phyloP scores from a whole-genome alignment of 116 monocot genomes.

The Phalaenopsis hybrid region DNA sequence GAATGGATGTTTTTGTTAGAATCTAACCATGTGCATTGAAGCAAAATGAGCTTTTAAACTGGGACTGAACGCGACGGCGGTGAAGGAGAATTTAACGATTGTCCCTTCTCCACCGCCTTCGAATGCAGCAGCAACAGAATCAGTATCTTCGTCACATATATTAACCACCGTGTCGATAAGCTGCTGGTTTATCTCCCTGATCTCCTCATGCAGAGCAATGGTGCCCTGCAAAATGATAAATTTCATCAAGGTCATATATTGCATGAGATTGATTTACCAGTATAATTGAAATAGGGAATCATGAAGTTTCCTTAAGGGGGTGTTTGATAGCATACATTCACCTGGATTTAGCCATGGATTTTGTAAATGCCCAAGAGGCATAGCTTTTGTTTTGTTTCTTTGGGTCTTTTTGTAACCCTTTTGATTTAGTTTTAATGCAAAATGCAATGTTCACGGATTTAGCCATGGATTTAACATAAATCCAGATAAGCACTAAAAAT shows the following conservation, averaged over 20 bases:
- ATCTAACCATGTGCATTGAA: slow-evolving; percentile 47
- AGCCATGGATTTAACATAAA: too few species aligned
- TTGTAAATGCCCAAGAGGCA: too few species aligned
- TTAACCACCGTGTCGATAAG: slow-evolving; percentile 62
- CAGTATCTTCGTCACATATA: slow-evolving; percentile 42
- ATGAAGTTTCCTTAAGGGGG: too few species aligned
- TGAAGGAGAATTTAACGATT: slow-evolving; percentile 56
- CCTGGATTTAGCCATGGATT: too few species aligned
- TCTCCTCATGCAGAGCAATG: slow-evolving; percentile 53
- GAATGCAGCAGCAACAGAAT: slow-evolving; percentile 29
- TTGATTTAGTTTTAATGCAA: too few species aligned
- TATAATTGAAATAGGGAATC: too few species aligned
- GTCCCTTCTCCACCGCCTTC: slow-evolving; percentile 44
- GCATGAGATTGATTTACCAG: too few species aligned
- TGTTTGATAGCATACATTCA: too few species aligned
- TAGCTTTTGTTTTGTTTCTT: too few species aligned
- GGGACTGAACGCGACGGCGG: slow-evolving; percentile 48
- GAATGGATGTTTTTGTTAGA: not conserved
- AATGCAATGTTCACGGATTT: too few species aligned
- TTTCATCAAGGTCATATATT: not conserved
- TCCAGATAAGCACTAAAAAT: too few species aligned
- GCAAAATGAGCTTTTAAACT: slow-evolving; percentile 63
- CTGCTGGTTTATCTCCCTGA: slow-evolving; percentile 52
- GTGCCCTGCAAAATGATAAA: slow-evolving; percentile 29
- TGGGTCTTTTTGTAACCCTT: too few species aligned